phyloP scores from a whole-genome alignment of 805 yeast genomes.

The Wickerhamiella galacta region DNA sequence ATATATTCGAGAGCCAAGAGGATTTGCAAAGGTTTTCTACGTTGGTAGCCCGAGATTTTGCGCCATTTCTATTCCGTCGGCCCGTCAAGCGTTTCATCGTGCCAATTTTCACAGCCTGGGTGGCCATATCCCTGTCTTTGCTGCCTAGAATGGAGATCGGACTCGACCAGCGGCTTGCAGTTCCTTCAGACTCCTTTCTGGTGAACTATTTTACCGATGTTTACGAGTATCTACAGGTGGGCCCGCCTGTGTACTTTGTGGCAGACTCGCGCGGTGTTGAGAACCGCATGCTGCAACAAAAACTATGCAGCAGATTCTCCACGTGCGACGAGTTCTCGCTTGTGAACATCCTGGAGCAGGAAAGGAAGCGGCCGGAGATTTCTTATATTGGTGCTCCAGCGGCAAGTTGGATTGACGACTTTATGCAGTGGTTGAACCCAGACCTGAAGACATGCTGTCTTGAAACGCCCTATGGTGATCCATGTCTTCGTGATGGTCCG shows the following conservation, averaged over 20 bases:
- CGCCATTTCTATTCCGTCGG: slow-evolving; percentile 39
- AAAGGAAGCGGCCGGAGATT: slow-evolving; percentile 43
- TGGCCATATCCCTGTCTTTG: slow-evolving; percentile 50
- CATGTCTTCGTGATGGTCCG: slow-evolving; percentile 22
- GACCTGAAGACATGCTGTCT: slow-evolving; percentile 69
- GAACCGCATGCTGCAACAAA: slow-evolving; percentile 41
- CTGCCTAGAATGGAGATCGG: slow-evolving; percentile 63
- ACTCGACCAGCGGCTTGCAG: slow-evolving; percentile 75
- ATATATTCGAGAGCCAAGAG: slow-evolving; percentile 9
- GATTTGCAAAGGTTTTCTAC: slow-evolving; percentile 24
- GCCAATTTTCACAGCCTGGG: slow-evolving; percentile 39
- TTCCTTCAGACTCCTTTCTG: slow-evolving; percentile 70
- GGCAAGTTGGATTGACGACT: slow-evolving; percentile 89
- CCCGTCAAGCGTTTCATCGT: slow-evolving; percentile 33
- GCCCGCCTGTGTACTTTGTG: slow-evolving; percentile 85
- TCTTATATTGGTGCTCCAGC: slow-evolving; percentile 69
- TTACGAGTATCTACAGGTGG: slow-evolving; percentile 57
- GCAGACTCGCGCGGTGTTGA: slow-evolving; percentile 55
- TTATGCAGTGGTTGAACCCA: slow-evolving; percentile 73
- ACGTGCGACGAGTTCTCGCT: slow-evolving; percentile 67
- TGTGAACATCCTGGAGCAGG: slow-evolving; percentile 71
- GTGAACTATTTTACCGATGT: slow-evolving; percentile 67
- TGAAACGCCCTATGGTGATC: slow-evolving; percentile 22
- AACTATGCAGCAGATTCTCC: slow-evolving; percentile 74
- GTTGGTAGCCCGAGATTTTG: slow-evolving; percentile 33